These are phyloP conservation scores for Ogataea naganishii DNA, from an alignment of 805 yeast species.

Conservation along the genomic window DNA sequence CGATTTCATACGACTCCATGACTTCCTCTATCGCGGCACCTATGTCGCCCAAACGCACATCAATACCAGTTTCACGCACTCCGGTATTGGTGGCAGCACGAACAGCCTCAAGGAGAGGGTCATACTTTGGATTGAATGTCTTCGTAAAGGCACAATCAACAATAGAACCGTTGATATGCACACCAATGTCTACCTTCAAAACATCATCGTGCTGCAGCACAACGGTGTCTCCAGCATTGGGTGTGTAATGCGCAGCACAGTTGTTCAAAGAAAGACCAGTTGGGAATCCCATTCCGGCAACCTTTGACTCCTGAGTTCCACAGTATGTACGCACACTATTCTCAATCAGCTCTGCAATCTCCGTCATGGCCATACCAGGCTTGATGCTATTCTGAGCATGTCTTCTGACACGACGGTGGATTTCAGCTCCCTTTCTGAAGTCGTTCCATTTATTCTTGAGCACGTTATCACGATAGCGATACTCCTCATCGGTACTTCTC, in stretches of 20 bases:
- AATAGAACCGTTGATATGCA: slow-evolving; percentile 89
- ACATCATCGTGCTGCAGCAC: slow-evolving; percentile 82
- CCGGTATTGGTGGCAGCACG: slow-evolving; percentile 93
- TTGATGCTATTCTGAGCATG: slow-evolving; percentile 64
- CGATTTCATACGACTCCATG: slow-evolving; percentile 94
- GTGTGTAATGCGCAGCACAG: slow-evolving; percentile 97
- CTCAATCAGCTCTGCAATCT: slow-evolving; percentile 85
- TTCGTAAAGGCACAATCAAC: slow-evolving; percentile 94
- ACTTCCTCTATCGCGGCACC: slow-evolving; percentile 95
- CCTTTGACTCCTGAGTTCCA: slow-evolving; percentile 43
- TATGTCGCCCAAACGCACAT: slow-evolving; percentile 87
- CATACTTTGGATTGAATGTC: slow-evolving; percentile 79
- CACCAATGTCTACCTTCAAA: slow-evolving; percentile 95
- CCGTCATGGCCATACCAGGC: slow-evolving; percentile 91
- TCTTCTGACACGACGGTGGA: slow-evolving; percentile 84
- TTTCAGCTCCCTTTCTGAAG: slow-evolving; percentile 91
- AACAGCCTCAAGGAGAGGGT: slow-evolving; percentile 74
- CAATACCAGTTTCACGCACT: slow-evolving; percentile 87
- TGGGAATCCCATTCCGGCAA: slow-evolving; percentile 95
- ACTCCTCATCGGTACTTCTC: slow-evolving; percentile 82
- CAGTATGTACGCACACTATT: slow-evolving; percentile 70
- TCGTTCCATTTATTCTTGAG: slow-evolving; percentile 67
- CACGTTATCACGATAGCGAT: slow-evolving; percentile 66
- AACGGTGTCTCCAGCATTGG: slow-evolving; percentile 87
- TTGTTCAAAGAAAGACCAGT: slow-evolving; percentile 93